Conservation (phyloP, 352 stramenopile genomes). For the Hyphochytrium catenoides region DNA sequence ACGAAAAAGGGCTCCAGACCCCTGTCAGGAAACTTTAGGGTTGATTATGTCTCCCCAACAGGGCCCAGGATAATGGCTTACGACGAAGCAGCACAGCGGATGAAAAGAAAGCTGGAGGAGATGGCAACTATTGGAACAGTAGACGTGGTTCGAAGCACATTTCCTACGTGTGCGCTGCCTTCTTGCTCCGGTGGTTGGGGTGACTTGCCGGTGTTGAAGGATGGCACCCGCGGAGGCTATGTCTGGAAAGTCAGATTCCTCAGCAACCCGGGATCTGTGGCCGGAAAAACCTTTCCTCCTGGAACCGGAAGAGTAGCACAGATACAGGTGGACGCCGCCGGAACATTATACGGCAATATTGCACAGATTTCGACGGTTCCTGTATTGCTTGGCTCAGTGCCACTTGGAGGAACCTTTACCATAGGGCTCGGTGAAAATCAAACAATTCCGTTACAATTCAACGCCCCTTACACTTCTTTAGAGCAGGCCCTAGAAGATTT, state of each 20-base stretch:
- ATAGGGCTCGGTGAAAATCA: no score
- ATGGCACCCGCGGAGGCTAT: conserved; percentile 50
- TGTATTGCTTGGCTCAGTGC: no score
- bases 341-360: no score
- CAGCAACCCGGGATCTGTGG: conserved; percentile 35
- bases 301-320: conserved; percentile 42
- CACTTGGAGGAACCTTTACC: no score
- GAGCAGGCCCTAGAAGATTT: no score
- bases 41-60: conserved; percentile 64
- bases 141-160: conserved; percentile 63
- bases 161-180: conserved; percentile 20
- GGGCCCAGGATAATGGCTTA: conserved; percentile 50
- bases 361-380: no score
- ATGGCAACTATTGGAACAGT: conserved; percentile 78
- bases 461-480: no score
- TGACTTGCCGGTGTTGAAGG: conserved; percentile 28
- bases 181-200: conserved; percentile 72
- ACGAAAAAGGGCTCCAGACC: conserved; percentile 51
- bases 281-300: conserved; percentile 35
- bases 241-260: conserved; percentile 44
- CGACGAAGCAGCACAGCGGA: conserved; percentile 46
- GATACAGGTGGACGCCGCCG: conserved; percentile 23
- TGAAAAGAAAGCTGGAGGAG: conserved; percentile 79
- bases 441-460: no score
- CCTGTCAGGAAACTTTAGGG: conserved; percentile 60